Base-by-base conservation (phyloP, 805 yeast species). In the Candida nonsorbophila region DNA sequence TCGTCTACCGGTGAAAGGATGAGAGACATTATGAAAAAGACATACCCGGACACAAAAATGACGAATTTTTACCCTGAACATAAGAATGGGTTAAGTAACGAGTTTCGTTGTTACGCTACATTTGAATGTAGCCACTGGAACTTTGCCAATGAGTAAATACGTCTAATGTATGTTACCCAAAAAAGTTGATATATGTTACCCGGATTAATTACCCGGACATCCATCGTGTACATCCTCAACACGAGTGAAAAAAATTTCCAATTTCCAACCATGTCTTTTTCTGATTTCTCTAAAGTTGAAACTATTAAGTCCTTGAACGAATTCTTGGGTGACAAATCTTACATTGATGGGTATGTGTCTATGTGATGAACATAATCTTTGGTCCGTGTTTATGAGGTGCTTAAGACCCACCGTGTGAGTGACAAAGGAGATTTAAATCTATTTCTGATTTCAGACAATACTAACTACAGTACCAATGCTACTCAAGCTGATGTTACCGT, bases 371-470 rank as follows among this genome's bases (percentile, higher is more conserved):
- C 68, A 55, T 57, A 52, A 71, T 63, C 69, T 64, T 80, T 84
- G 94, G 94, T 84, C 94, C 94, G 88, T 84, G 94, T 84, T 84
- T 81, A 81, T 77, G 94, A 85, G 84, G 87, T 79, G 94, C 66
- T 79, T 75, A 83, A 83, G 90, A 81, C 94, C 94, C 88, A 80
- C 84, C 79, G 78, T 51, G 79, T 85, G 94, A 84, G 88, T 83
- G 84, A 77, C 78, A 80, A 64, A 68, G 56, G 42, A 52, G 58
- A 51, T 51, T 49, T 48, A 48, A 53, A 54, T 51, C 44, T 40
- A 40, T 26, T 33, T 34, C 55, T 51, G 55, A 51, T 26, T 27
- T 17, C 20, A 20, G 10, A 10, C 22, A 18, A 14, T 48, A 49
- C 55, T 46, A 58, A 55, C 62, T 34, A 32, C 38, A 85, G 95